phyloP scores from a whole-genome alignment of 2,329 filamentous ascomycete genomes.

The Neodidymelliopsis sp. region DNA sequence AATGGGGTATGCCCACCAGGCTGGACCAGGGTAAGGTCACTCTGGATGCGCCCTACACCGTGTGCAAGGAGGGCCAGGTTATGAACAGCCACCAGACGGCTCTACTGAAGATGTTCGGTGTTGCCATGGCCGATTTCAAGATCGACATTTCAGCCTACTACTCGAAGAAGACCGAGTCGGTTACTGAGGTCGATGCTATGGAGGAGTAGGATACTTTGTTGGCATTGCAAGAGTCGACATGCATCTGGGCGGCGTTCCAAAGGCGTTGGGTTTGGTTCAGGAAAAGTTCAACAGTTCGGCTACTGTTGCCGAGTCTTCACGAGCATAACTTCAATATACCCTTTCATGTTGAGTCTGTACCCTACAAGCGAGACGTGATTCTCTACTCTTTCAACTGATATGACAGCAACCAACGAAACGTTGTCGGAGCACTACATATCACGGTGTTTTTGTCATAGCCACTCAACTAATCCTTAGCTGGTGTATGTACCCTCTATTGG shows the following conservation, averaged over 20 bases:
- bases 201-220: constrained; percentile 46
- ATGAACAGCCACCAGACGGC: constrained; percentile 93
- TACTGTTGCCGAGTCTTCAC: constrained; percentile 19
- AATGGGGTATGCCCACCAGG: constrained; percentile 86
- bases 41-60: constrained; percentile 73
- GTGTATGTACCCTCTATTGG: too few species aligned
- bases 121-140: constrained; percentile 89
- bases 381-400: too few species aligned
- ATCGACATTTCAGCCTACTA: constrained; percentile 76
- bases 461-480: too few species aligned
- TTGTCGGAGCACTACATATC: too few species aligned
- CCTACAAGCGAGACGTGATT: too few species aligned
- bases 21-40: constrained; percentile 89
- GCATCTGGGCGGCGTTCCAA: constrained; percentile 37
- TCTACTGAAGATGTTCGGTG: constrained; percentile 90
- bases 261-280: constrained; percentile 28
- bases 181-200: constrained; percentile 62
- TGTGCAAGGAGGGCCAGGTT: constrained; percentile 85
- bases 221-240: constrained; percentile 6
- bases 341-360: constrained; percentile 23
- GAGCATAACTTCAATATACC: constrained; percentile 38
- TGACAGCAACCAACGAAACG: too few species aligned
- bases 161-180: constrained; percentile 38
- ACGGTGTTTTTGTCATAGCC: too few species aligned
- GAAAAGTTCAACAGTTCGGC: constrained; percentile 26